Percentiles rank a stretch among this genome's conserved stretches.
phyloP scores from a whole-genome alignment of 2,329 filamentous ascomycete species.

The Plenodomus biglobosus region DNA sequence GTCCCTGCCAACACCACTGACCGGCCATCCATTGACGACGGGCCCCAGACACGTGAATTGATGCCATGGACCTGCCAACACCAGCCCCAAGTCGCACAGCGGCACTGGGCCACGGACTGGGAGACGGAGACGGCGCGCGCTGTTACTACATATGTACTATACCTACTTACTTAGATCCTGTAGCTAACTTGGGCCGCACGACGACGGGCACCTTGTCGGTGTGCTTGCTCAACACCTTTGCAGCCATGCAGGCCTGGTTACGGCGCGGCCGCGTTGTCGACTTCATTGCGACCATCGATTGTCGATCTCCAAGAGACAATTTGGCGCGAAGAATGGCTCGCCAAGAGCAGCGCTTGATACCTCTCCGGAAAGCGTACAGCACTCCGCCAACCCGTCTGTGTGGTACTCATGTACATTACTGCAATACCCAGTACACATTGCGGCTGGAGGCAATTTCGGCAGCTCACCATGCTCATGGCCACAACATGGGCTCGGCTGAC shows the following conservation, averaged over 20 bases:
- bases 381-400: background rate
- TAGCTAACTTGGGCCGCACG: too few relatives aligned
- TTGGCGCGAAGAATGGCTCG: too few relatives aligned
- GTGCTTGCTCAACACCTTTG: background rate
- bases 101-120: background rate
- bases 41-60: background rate
- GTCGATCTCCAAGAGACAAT: too few relatives aligned
- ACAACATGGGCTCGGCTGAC: background rate
- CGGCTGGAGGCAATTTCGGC: background rate
- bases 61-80: background rate
- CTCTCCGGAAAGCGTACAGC: too few relatives aligned
- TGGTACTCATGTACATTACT: background rate
- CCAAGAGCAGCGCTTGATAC: too few relatives aligned
- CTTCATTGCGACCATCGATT: background rate
- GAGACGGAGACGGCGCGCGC: background rate
- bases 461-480: background rate
- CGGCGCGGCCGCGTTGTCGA: too few relatives aligned
- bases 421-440: too few relatives aligned
- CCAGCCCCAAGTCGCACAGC: background rate
- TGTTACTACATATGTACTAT: too few relatives aligned
- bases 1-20: background rate
- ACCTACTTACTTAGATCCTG: too few relatives aligned
- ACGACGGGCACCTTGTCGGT: background rate
- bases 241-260: background rate
- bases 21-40: background rate